phyloP scores from a whole-genome alignment of 768 basidiomycete species.

The Dioszegia crocea region DNA sequence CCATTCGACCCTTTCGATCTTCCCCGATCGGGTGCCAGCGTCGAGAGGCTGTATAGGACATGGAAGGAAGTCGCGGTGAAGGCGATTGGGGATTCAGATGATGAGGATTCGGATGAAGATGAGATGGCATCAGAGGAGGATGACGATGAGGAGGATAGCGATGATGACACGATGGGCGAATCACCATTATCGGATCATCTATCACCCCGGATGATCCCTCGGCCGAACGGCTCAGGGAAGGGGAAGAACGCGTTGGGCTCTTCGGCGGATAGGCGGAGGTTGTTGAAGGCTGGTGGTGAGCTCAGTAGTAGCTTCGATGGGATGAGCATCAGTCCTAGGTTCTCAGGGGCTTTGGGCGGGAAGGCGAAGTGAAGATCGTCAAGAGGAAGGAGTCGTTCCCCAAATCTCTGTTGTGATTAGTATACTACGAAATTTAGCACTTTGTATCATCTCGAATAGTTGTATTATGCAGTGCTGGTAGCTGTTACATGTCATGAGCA shows the following conservation, averaged over 20 bases:
- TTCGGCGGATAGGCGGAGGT: slow-evolving; percentile 13
- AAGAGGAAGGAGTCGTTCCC: neutral
- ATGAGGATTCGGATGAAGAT: slow-evolving; percentile 15
- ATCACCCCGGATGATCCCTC: slow-evolving; percentile 13
- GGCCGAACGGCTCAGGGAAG: neutral
- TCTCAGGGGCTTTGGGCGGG: neutral
- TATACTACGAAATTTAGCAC: no score
- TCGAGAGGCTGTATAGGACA: slow-evolving; percentile 80
- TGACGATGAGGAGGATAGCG: slow-evolving; percentile 8
- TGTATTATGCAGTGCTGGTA: no score
- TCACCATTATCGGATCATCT: slow-evolving; percentile 13
- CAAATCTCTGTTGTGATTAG: no score
- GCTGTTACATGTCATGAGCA: no score
- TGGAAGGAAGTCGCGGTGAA: slow-evolving; percentile 76
- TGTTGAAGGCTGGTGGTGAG: slow-evolving; percentile 22
- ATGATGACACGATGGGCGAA: slow-evolving; percentile 3
- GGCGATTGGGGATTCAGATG: slow-evolving; percentile 51
- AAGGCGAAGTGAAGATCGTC: neutral
- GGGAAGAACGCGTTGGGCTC: slow-evolving; percentile 11
- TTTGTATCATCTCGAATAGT: no score
- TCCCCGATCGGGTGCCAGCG: slow-evolving; percentile 68
- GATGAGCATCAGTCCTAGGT: slow-evolving; percentile 41
- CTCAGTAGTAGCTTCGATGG: slow-evolving; percentile 38
- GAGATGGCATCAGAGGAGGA: slow-evolving; percentile 8
- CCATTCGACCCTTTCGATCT: slow-evolving; percentile 97